Conservation (phyloP, 139 green algal species). For the Chlorokybus atmophyticus region DNA sequence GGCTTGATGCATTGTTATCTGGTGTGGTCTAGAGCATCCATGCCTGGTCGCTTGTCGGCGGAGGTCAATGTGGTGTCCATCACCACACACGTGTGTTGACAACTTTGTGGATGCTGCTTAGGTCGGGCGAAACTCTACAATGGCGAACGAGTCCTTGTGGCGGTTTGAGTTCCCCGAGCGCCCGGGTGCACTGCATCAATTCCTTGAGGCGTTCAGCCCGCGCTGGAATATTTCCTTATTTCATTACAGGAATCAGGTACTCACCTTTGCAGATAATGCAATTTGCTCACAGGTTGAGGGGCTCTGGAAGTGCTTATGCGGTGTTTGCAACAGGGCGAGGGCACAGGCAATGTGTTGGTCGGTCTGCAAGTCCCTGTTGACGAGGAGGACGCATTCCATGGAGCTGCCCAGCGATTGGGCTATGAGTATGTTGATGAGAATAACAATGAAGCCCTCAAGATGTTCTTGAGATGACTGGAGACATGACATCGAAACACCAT, state of each 20-base stretch:
- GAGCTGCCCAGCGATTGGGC: conserved; percentile 3
- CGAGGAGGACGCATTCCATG: conserved; percentile 17
- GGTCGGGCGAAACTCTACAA: too few species aligned
- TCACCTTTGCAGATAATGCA: conserved; percentile 1
- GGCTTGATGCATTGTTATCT: too few species aligned
- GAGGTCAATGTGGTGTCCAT: too few species aligned
- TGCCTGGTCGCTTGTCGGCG: too few species aligned
- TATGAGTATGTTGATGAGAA: conserved; percentile 21
- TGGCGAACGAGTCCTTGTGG: conserved; percentile 65
- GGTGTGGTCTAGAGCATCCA: too few species aligned
- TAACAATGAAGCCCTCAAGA: conserved; percentile 23
- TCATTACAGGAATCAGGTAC: conserved; percentile 69
- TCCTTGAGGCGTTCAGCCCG: conserved; percentile 61
- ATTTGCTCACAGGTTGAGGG: background rate
- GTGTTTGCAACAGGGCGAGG: conserved; percentile 12
- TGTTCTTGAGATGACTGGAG: too few species aligned
- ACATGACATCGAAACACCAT: too few species aligned
- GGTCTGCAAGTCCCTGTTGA: conserved; percentile 19
- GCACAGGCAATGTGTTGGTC: conserved; percentile 15
- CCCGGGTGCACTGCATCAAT: conserved; percentile 62
- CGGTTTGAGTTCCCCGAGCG: conserved; percentile 76
- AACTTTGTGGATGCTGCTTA: too few species aligned
- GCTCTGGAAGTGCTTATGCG: conserved; percentile 1
- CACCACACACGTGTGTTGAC: too few species aligned
- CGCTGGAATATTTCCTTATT: conserved; percentile 89